phyloP scores from a whole-genome alignment of 148 eudicot species.

The Cornus controversa region DNA sequence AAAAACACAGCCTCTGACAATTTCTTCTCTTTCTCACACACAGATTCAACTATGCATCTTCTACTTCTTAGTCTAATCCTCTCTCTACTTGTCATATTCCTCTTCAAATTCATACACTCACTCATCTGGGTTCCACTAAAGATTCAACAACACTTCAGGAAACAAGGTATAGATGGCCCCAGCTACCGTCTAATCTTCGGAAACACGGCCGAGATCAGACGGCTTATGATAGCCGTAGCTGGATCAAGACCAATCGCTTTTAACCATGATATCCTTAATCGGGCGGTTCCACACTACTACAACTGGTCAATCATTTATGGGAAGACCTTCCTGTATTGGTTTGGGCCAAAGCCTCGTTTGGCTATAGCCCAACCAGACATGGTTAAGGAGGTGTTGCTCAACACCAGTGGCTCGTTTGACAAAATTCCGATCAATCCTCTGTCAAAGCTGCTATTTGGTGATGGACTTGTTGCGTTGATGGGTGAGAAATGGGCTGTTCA shows the following conservation, averaged over 20 bases:
- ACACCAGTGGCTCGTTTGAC: constrained; percentile 31
- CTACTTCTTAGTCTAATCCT: constrained; percentile 5
- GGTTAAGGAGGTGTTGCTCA: constrained; percentile 60
- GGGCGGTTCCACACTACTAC: constrained; percentile 58
- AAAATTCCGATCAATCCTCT: constrained; percentile 51
- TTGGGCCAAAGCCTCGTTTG: constrained; percentile 62
- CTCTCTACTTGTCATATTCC: background rate
- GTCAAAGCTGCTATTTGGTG: constrained; percentile 49
- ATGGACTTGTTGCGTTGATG: constrained; percentile 55
- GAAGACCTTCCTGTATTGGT: constrained; percentile 69
- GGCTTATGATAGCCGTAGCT: constrained; percentile 44
- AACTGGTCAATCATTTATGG: constrained; percentile 67
- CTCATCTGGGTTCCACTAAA: constrained; percentile 54
- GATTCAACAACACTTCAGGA: constrained; percentile 42
- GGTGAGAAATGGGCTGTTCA: constrained; percentile 76
- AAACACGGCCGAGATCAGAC: constrained; percentile 51
- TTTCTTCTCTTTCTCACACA: too few relatives aligned
- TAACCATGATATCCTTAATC: constrained; percentile 41
- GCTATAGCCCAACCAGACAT: constrained; percentile 56
- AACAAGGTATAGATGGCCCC: constrained; percentile 61
- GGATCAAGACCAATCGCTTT: constrained; percentile 41
- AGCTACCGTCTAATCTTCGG: constrained; percentile 55
- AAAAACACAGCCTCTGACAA: too few relatives aligned
- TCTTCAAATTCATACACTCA: constrained; percentile 33
- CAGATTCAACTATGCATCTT: constrained; percentile 13